phyloP scores from a whole-genome alignment of 1,139 yeast species.

The Diutina catenulata region DNA sequence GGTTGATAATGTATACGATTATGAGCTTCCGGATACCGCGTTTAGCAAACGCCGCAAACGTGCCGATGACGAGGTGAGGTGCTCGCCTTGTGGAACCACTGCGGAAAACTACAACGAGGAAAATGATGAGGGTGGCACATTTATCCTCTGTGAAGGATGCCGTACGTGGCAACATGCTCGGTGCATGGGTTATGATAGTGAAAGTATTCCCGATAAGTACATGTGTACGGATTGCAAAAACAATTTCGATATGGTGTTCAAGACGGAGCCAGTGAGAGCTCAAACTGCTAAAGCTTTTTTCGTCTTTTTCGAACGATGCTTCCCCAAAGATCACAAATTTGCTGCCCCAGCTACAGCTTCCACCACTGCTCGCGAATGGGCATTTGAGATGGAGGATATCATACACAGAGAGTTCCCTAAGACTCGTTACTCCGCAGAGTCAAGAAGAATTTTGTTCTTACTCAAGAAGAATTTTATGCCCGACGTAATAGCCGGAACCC shows the following conservation, averaged over 20 bases:
- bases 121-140: slow-evolving; percentile 46
- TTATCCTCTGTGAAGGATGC: slow-evolving; percentile 76
- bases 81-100: slow-evolving; percentile 55
- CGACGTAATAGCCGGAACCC: slow-evolving; percentile 29
- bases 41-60: not conserved
- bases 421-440: not conserved
- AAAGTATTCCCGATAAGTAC: slow-evolving; percentile 22
- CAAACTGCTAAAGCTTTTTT: slow-evolving; percentile 6
- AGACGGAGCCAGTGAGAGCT: not conserved
- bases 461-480: slow-evolving; percentile 12
- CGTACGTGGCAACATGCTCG: slow-evolving; percentile 76
- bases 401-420: not conserved
- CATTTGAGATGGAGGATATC: slow-evolving; percentile 1
- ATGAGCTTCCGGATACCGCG: not conserved
- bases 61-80: slow-evolving; percentile 43
- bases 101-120: slow-evolving; percentile 52
- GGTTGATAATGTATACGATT: not conserved
- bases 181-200: slow-evolving; percentile 45
- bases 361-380: slow-evolving; percentile 1
- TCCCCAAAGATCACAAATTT: slow-evolving; percentile 1
- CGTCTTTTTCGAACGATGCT: not conserved
- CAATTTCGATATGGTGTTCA: not conserved
- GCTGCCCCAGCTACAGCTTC: not conserved
- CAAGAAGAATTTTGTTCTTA: slow-evolving; percentile 1
- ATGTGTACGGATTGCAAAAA: slow-evolving; percentile 19